Evolutionary conservation across 441 rosid species (phyloP), one percentile per base, ranked within the genome.

Genomic region (Aquilaria agallochum): DNA sequence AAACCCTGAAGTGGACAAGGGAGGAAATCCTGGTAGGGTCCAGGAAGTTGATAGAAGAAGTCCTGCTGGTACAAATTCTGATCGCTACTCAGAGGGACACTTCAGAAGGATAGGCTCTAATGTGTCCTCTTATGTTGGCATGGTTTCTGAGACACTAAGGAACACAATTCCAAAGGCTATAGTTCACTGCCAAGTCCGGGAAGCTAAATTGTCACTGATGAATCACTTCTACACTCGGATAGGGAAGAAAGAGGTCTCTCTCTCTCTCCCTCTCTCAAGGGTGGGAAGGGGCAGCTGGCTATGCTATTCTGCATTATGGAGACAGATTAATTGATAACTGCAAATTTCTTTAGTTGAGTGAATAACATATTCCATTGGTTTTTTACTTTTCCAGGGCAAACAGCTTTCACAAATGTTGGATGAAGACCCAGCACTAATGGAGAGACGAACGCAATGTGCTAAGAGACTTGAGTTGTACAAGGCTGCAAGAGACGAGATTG

Each of bases 371-470:
- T 31, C 9, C 13, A 12, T 40, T 49, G 36, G 48, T 44, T 31
- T 53, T n/a, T 12, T 9, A 46, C 13, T 64, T 11, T 68, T 72
- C 20, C 83, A 93, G 98, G 87, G 69, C 11, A 88, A 86, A 71
- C 95, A 93, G 72, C 83, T 93, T 55, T 81, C 74, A 12, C 74
- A 70, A 59, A 65, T 93, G 76, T 79, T 93, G 57, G 96, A 90
- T 56, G 98, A 93, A 73, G 97, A 93, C 73, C 97, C 98, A 9
- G 82, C 98, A 8, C 71, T 90, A 80, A 93, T 90, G 97, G 98
- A 79, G 50, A 83, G 87, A 76, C 88, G 98, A 76, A 76, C 62
- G 36, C 85, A 93, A 63, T 80, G 89, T 53, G 89, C 86, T 0
- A 83, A 90, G 74, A 86, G 98, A 83, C 96, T 93, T 11, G 96